Conservation (phyloP, 1,284 basidiomycete species). For the Amylostereum areolatum region DNA sequence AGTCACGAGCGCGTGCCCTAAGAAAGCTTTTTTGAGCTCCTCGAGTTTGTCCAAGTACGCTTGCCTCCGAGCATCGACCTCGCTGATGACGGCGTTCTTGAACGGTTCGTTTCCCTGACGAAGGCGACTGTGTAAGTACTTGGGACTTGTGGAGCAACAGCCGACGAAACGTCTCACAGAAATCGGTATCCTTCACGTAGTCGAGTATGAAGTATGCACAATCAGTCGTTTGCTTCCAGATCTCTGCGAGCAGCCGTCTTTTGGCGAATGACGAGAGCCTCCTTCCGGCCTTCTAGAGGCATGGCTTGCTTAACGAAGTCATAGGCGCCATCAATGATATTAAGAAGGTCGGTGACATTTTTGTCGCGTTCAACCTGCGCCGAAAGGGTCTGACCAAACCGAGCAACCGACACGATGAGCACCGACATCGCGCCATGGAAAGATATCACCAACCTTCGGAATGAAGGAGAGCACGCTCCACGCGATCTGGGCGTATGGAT, state of each 20-base stretch:
- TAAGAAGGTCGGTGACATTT: neutral
- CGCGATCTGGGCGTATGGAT: conserved; percentile 16
- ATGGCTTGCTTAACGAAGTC: neutral
- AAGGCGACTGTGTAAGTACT: too few species aligned
- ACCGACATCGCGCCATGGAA: too few species aligned
- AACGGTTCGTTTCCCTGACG: neutral
- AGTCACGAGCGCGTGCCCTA: neutral
- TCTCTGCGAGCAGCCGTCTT: neutral
- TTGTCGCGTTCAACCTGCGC: conserved; percentile 5
- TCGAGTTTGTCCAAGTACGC: conserved; percentile 7
- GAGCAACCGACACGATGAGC: neutral
- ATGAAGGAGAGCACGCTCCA: conserved; percentile 9
- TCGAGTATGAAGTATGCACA: neutral
- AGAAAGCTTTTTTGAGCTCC: conserved; percentile 6
- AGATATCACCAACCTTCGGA: too few species aligned
- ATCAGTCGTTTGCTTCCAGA: conserved; percentile 2
- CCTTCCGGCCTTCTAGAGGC: too few species aligned
- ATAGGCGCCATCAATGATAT: neutral
- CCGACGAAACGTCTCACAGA: neutral
- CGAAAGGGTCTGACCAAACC: conserved; percentile 5
- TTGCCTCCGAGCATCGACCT: conserved; percentile 3
- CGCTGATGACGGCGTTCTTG: neutral
- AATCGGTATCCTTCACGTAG: neutral
- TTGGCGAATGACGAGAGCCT: neutral
- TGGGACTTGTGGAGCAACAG: too few species aligned